Evolutionary conservation across 495 filamentous ascomycete genomes (phyloP).

Genomic region (Penicillium atrosanguineum): DNA sequence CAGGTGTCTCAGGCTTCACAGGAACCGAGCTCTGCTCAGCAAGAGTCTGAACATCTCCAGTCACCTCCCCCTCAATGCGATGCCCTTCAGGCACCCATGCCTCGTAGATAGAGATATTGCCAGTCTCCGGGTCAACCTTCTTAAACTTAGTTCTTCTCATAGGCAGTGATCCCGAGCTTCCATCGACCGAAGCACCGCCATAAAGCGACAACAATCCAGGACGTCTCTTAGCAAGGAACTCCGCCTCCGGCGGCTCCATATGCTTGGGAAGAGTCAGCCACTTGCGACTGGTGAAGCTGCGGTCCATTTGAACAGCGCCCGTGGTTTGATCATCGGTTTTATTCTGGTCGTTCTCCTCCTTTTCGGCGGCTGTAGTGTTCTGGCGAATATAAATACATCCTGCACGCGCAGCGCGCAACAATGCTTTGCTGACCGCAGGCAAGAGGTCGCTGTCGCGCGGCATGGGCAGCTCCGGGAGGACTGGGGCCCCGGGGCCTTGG

Average conservation of each 20-base stretch:
- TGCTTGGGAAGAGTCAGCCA: conserved; percentile 80
- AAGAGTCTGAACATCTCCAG: conserved; percentile 47
- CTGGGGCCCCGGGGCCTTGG: conserved; percentile 55
- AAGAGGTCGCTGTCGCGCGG: conserved; percentile 84
- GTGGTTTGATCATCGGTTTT: conserved; percentile 43
- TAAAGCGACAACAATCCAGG: conserved; percentile 65
- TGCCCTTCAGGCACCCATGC: conserved; percentile 79
- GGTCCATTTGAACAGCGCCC: conserved; percentile 35
- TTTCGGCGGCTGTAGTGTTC: conserved; percentile 39
- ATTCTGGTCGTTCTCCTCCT: conserved; percentile 50
- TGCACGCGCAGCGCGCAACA: conserved; percentile 80
- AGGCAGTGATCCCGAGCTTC: conserved; percentile 39
- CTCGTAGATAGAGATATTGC: conserved; percentile 77
- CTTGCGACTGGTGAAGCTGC: conserved; percentile 66
- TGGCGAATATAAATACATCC: conserved; percentile 61
- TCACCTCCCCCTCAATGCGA: conserved; percentile 75
- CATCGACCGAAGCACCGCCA: conserved; percentile 43
- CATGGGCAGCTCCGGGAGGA: conserved; percentile 63
- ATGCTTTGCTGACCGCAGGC: conserved; percentile 71
- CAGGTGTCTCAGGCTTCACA: conserved; percentile 47
- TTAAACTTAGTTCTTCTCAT: conserved; percentile 77
- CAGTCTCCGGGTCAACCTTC: conserved; percentile 66
- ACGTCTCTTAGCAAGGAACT: conserved; percentile 84
- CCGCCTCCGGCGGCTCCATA: conserved; percentile 68
- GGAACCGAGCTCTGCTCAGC: conserved; percentile 30